Conservation (phyloP, 2,329 filamentous ascomycete genomes). For the Tolypocladium pustulatum region DNA sequence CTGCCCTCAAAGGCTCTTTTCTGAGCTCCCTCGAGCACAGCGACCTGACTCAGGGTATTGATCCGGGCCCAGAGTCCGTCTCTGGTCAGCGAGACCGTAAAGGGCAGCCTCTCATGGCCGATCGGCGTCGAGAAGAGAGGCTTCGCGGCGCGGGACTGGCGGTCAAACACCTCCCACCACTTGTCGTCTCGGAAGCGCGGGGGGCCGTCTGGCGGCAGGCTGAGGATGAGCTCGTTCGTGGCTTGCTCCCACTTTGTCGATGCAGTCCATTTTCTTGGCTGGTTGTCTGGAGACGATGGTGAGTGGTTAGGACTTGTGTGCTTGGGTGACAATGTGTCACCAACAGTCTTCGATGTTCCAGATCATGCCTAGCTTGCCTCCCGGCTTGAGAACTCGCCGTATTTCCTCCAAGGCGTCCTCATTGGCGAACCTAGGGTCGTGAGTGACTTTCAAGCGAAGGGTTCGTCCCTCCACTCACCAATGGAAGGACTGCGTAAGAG, state of each 20-base stretch:
- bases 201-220: conserved; percentile 41
- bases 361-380: conserved; percentile 52
- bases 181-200: conserved; percentile 53
- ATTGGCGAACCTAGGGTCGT: conserved; percentile 51
- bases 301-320: background rate
- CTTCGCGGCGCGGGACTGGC: conserved; percentile 36
- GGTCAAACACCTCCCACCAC: conserved; percentile 56
- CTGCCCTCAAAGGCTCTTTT: conserved; percentile 35
- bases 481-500: conserved; percentile 31
- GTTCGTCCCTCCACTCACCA: conserved; percentile 31
- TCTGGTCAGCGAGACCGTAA: conserved; percentile 46
- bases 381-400: conserved; percentile 52
- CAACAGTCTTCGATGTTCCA: conserved; percentile 67
- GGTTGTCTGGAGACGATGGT: conserved; percentile 42
- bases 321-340: conserved; percentile 10
- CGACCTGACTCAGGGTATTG: conserved; percentile 58
- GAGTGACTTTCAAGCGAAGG: background rate
- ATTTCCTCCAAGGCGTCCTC: conserved; percentile 53
- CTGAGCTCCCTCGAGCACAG: conserved; percentile 41
- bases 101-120: conserved; percentile 43
- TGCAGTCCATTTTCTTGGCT: conserved; percentile 43
- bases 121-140: conserved; percentile 51
- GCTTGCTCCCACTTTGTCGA: conserved; percentile 50
- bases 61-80: conserved; percentile 55
- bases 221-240: conserved; percentile 48